Conservation (phyloP, 768 basidiomycete species). For the Termitomyces heimii region DNA sequence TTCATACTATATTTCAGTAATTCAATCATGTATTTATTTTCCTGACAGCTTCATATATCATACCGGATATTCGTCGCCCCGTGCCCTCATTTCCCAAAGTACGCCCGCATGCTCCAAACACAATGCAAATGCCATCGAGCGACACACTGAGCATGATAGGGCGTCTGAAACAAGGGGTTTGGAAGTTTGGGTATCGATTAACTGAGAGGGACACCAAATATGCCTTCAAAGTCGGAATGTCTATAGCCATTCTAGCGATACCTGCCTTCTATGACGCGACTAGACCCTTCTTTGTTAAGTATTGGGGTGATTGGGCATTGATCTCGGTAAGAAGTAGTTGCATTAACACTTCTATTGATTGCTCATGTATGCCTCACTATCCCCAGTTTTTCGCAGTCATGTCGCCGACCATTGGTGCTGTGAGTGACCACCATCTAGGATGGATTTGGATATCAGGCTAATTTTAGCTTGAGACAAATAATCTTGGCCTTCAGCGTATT, state of each 20-base stretch:
- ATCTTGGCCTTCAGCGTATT: constrained; percentile 75
- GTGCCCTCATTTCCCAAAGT: constrained; percentile 77
- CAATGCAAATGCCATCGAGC: constrained; percentile 71
- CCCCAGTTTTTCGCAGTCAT: constrained; percentile 85
- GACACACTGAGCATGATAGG: constrained; percentile 55
- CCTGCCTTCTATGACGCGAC: constrained; percentile 86
- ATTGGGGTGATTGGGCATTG: constrained; percentile 92
- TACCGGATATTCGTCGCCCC: constrained; percentile 38
- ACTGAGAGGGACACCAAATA: constrained; percentile 78
- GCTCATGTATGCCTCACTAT: constrained; percentile 3
- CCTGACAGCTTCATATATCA: constrained; percentile 44
- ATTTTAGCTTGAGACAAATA: constrained; percentile 62
- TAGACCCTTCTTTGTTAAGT: constrained; percentile 71
- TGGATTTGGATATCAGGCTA: not conserved
- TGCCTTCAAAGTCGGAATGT: constrained; percentile 83
- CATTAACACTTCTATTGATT: not conserved
- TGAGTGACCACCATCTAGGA: constrained; percentile 21
- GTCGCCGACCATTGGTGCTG: constrained; percentile 83
- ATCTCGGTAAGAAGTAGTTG: constrained; percentile 62
- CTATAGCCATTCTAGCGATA: constrained; percentile 73
- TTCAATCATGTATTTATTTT: not conserved
- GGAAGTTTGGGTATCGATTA: constrained; percentile 62
- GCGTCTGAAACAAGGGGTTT: constrained; percentile 61
- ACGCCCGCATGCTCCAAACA: constrained; percentile 78
- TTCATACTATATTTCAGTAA: not conserved